Evolutionary conservation across 305 asterid species (phyloP), one percentile per base, ranked within the genome.

Genomic region (Salvia sclarea): DNA sequence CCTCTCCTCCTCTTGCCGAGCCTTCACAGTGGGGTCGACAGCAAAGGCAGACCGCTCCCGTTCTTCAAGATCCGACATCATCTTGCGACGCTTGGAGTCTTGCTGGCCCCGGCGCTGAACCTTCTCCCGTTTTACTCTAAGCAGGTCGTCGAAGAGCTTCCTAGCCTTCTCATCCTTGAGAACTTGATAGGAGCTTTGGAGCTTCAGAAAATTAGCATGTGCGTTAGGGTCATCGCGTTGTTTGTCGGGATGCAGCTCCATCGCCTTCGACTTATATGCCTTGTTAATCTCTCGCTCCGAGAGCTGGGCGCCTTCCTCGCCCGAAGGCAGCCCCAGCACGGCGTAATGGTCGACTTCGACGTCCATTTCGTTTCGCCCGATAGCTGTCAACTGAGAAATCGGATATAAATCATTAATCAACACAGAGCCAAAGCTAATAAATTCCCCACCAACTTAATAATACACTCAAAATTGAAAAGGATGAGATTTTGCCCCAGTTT

Each of bases 31-130:
- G n/a, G 86, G 81, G 72, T 85, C 95, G 40, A 60, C 79, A 68
- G 85, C 79, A 75, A 81, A 92, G 49, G 88, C 90, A 33, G 83
- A 75, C 17, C 84, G 83, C 63, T 93, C 95, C 72, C 96, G 82
- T 76, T 83, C 91, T 67, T 86, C 95, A 50, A 92, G 97, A 75
- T 90, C 95, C 4, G 96, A 86, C 97, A 84, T 84, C 97, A 88
- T 90, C 75, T 81, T 90, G 16, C 83, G 63, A 30, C 94, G 91
- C 84, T 93, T 90, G 49, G 85, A 73, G 61, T 88, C 96, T 3
- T 85, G 94, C 16, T 77, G 85, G 2, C 88, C 86, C 59, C 82
- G 89, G 14, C 94, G 91, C 7, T 71, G 85, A 77, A 79, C 47
- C 83, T 84, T 94, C 64, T 84, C 96, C 41, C 83, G 81, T 69